Base-by-base conservation (phyloP, 371 early-diverging fungal species). In the Haplosporangium sp. region DNA sequence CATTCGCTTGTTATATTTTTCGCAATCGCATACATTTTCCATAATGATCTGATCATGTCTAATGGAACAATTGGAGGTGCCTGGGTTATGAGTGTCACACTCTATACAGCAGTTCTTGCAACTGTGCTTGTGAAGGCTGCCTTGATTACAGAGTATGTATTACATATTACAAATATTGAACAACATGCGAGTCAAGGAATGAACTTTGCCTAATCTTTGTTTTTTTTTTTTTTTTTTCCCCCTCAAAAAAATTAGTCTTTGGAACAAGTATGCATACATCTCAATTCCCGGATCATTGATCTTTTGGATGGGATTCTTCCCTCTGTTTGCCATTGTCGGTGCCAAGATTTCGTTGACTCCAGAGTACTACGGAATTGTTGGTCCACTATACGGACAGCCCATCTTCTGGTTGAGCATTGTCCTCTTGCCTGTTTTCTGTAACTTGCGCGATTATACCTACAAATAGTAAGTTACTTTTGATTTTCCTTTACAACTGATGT, bases 341-440 rank as follows among this genome's bases (percentile, higher is more conserved):
- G 96, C 97, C 34, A 81, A 85, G 76, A 45, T 94, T 50, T 86
- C 88, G 17, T 84, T 96, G 63, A 95, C 95, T 4, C 86, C 85
- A 10, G 98, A 97, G 85, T 94, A 97, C 76, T 84, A 89, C 58
- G 96, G 96, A 34, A 89, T 96, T 58, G 86, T 93, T 3, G 86
- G 87, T 17, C 89, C 89, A 61, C 84, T 96, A n/a, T 96, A 93
- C 84, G 86, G 89, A 8, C 90, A 92, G 60, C 88, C 89, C 3
- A 88, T 88, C 55, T 98, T 97, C 85, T 98, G 98, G 98, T 83
- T 96, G 48, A 89, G 90, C 13, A 87, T 96, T 39, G 76, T 96
- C 6, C 57, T 98, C 52, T 83, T 98, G 39, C 97, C 99, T 9
- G 76, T 94, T 58, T 68, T 94, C 59, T 93, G 95, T 75, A 90